Evolutionary conservation across 495 filamentous ascomycete genomes (phyloP).

Genomic region (Tuber melanosporum): DNA sequence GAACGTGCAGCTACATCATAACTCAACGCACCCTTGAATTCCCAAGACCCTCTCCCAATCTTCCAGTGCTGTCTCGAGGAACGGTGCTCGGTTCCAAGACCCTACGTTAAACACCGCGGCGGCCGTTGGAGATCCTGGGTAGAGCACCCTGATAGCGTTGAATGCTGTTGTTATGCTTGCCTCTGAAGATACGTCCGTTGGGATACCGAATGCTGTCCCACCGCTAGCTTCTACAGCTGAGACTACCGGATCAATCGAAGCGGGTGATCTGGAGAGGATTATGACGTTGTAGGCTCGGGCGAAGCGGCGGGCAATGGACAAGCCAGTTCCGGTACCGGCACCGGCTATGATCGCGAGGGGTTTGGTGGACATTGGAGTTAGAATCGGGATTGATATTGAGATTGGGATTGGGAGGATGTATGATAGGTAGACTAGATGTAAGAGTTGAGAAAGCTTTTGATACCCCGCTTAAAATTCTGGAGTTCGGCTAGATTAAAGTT

Average conservation of each 20-base stretch:
- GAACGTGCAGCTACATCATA: background rate
- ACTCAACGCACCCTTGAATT: conserved; percentile 55
- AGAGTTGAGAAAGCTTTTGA: background rate
- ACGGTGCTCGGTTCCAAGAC: conserved; percentile 68
- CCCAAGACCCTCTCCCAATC: conserved; percentile 57
- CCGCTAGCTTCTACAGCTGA: conserved; percentile 63
- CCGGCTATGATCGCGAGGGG: conserved; percentile 67
- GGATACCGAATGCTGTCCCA: conserved; percentile 69
- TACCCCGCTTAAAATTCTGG: conserved; percentile 9
- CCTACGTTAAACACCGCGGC: conserved; percentile 82
- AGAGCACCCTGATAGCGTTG: conserved; percentile 57
- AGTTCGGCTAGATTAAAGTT: background rate
- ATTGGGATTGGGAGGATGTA: background rate
- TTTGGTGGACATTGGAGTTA: conserved; percentile 44
- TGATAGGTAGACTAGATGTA: background rate
- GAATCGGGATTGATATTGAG: background rate
- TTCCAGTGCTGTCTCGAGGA: conserved; percentile 62
- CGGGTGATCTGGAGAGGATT: conserved; percentile 62
- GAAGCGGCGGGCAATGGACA: conserved; percentile 60
- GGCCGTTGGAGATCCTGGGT: conserved; percentile 52
- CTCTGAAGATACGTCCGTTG: conserved; percentile 61
- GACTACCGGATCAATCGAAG: conserved; percentile 62
- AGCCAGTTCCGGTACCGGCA: conserved; percentile 64
- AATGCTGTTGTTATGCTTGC: conserved; percentile 61
- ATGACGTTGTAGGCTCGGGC: conserved; percentile 67